These are phyloP conservation scores for Kickxella alabastrina DNA, from an alignment of 192 early-diverging fungal species.

Conservation along the genomic window DNA sequence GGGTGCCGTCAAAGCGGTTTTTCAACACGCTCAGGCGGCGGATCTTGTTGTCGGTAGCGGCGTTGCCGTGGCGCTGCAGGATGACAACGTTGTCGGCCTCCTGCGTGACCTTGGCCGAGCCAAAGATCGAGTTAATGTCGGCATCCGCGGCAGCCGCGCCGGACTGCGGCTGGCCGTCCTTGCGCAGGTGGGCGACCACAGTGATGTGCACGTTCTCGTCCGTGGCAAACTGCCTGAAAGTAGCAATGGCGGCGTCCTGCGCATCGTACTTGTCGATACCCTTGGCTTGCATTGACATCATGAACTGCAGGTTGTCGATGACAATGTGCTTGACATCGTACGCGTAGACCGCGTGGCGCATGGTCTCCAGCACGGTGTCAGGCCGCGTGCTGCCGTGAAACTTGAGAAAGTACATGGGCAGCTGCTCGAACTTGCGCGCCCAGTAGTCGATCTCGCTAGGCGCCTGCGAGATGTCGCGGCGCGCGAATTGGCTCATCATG, in stretches of 20 bases:
- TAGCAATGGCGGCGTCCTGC: constrained; percentile 63
- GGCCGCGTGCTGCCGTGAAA: constrained; percentile 70
- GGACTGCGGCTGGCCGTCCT: constrained; percentile 38
- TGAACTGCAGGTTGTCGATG: constrained; percentile 75
- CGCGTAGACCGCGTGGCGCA: constrained; percentile 64
- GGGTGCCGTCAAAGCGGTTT: constrained; percentile 69
- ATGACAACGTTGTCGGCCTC: constrained; percentile 75
- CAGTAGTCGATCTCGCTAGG: constrained; percentile 56
- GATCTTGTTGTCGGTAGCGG: constrained; percentile 32
- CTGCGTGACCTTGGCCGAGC: constrained; percentile 71
- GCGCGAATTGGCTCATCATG: constrained; percentile 66
- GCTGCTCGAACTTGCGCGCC: constrained; percentile 63
- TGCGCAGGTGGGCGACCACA: constrained; percentile 68
- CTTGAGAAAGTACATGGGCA: constrained; percentile 70
- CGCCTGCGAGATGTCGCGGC: constrained; percentile 53
- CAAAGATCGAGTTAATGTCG: constrained; percentile 69
- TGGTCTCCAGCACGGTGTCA: constrained; percentile 60
- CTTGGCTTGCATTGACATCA: constrained; percentile 64
- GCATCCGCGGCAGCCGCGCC: constrained; percentile 38
- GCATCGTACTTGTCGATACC: constrained; percentile 62
- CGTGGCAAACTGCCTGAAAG: constrained; percentile 64
- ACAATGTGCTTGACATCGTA: constrained; percentile 70
- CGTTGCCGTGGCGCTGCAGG: constrained; percentile 53
- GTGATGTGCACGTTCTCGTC: constrained; percentile 67
- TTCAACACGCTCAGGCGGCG: constrained; percentile 62